Base-by-base conservation (phyloP, 148 eudicot genomes). In the Camellia japonica region DNA sequence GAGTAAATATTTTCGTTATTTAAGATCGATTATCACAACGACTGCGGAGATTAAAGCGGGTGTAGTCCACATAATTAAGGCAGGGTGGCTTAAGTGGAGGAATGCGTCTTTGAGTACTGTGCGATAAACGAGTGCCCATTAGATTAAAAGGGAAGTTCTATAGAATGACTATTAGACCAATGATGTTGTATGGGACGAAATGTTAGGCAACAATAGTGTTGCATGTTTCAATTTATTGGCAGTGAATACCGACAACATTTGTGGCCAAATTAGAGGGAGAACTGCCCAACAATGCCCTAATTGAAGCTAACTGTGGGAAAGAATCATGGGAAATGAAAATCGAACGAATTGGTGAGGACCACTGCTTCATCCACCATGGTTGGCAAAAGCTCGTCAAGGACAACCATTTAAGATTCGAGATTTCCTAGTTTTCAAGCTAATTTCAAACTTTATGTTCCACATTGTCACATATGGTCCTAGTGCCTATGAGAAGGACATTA, bases 171-270 rank as follows among this genome's bases (percentile, higher is more conserved):
- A 30, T 30, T 30, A 30, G 38, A 30, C 38, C 38, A 30, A 30
- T 0, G 38, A 30, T 30, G 1, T 30, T 30, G 38, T 30, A 30
- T 30, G 38, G 23, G 30, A 30, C 1, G 38, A 30, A 30, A 30
- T 30, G 38, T 30, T 30, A 30, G 38, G 38, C 38, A 30, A 30
- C 38, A 30, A 30, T 30, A 30, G 38, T 30, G 38, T 30, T 30
- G 38, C 38, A 6, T 30, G 46, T 41, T 19, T 67, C 2, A 4
- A 14, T 4, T n/a, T 55, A 6, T 74, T 49, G 47, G 44, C 78
- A 75, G 66, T 1, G 30, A 59, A 58, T 75, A 75, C 78, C 68
- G 20, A 30, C 52, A 18, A 68, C 52, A 16, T 75, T 75, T 7
- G 63, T 75, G 78, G 52, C 51, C 14, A 61, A 75, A 5, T 59